These are phyloP conservation scores for Cronartium ribicola DNA, from an alignment of 1,284 basidiomycete species.

Conservation along the genomic window DNA sequence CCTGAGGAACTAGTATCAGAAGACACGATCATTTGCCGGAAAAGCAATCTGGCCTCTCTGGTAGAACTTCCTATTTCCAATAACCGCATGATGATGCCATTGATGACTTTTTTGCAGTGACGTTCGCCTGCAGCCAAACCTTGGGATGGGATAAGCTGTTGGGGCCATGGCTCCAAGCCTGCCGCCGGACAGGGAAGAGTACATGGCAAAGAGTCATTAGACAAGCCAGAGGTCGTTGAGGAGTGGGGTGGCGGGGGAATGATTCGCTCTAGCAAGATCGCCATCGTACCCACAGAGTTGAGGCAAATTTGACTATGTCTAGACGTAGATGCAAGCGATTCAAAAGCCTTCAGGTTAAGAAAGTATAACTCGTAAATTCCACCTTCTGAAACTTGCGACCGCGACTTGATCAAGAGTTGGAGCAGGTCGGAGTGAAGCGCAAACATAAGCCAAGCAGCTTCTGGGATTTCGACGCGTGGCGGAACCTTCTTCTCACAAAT, in stretches of 20 bases:
- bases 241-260: too few species aligned
- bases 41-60: conserved; percentile 35
- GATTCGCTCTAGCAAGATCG: conserved; percentile 28
- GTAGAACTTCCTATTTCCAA: conserved; percentile 27
- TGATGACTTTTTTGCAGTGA: conserved; percentile 22
- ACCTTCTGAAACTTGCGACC: conserved; percentile 3
- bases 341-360: conserved; percentile 35
- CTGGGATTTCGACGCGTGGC: conserved; percentile 37
- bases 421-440: conserved; percentile 30
- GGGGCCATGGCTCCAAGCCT: conserved; percentile 36
- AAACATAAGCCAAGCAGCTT: conserved; percentile 29
- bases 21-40: conserved; percentile 14
- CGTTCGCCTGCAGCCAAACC: conserved; percentile 10
- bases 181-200: conserved; percentile 5
- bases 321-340: conserved; percentile 26
- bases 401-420: not conserved
- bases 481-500: conserved; percentile 15
- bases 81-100: conserved; percentile 22
- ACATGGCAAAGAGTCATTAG: not conserved
- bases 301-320: conserved; percentile 35
- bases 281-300: conserved; percentile 31
- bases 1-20: conserved; percentile 6
- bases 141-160: not conserved
- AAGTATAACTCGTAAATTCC: conserved; percentile 27
- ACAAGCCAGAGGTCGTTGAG: not conserved